Percentiles rank a stretch among this genome's conserved stretches.
phyloP scores from a whole-genome alignment of 495 filamentous ascomycete species.

The Elasticomyces elasticus region DNA sequence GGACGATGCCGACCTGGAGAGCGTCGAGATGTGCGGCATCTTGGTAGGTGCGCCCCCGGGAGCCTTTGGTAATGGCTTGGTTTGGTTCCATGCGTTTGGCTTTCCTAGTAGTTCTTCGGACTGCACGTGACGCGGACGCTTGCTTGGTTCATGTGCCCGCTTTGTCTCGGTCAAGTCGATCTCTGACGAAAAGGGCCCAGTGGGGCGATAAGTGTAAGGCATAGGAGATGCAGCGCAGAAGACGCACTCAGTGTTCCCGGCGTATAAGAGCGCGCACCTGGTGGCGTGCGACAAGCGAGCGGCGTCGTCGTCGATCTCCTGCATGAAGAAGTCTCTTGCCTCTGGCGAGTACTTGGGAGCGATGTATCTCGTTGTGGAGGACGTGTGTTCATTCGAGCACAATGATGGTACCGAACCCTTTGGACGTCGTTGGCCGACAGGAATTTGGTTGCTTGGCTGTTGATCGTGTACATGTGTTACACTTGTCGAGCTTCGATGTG shows the following conservation, averaged over 20 bases:
- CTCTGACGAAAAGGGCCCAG: background rate
- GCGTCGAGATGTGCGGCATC: background rate
- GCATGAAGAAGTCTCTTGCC: background rate
- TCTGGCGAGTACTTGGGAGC: background rate
- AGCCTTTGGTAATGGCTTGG: background rate
- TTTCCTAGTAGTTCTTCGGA: background rate
- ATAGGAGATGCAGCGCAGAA: background rate
- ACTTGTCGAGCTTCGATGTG: background rate
- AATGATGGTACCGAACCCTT: background rate
- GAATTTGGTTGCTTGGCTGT: background rate
- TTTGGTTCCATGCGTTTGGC: background rate
- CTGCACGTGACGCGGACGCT: background rate
- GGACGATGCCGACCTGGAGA: background rate
- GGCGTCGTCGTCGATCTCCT: background rate
- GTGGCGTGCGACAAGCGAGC: background rate
- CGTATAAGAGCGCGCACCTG: background rate
- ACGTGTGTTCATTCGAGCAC: background rate
- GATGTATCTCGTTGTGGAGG: background rate
- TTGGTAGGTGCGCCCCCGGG: background rate
- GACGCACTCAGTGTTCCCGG: background rate
- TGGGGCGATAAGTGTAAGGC: background rate
- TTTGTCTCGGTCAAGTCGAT: background rate
- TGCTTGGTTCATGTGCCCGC: background rate
- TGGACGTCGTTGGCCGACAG: background rate
- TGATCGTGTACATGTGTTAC: background rate